A percentile compares a stretch with the other conserved stretches of the same genome.
Evolutionary conservation across 139 green algal genomes (phyloP).

Genomic region (Marvania coccoides): DNA sequence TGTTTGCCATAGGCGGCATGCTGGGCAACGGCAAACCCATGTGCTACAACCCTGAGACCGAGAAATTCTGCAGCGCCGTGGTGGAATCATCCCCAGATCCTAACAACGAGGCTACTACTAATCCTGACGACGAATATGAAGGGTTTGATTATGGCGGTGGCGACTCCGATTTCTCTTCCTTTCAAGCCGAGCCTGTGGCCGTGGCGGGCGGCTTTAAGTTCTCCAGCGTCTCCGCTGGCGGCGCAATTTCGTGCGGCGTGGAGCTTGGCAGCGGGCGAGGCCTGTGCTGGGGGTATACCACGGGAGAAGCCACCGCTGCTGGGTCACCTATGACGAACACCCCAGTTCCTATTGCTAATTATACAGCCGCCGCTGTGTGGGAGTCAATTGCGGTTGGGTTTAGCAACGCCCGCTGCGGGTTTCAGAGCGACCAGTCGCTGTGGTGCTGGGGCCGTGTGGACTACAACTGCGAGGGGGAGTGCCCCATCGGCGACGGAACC

Average conservation of each 20-base stretch:
- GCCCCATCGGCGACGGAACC: neutral
- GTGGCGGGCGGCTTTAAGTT: neutral
- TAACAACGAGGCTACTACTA: no score
- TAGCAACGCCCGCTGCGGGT: neutral
- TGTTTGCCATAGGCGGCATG: neutral
- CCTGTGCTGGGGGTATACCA: constrained; percentile 9
- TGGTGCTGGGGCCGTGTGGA: constrained; percentile 5
- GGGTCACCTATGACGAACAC: neutral
- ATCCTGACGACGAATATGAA: no score
- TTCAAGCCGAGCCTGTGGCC: neutral
- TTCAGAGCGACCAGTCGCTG: neutral
- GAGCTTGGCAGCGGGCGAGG: neutral
- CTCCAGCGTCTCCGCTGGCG: neutral
- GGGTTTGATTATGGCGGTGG: neutral
- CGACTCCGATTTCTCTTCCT: neutral
- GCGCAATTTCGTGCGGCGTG: constrained; percentile 1
- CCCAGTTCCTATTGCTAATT: neutral
- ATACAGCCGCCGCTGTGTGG: neutral
- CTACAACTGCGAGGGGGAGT: constrained; percentile 2
- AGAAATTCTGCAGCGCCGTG: constrained; percentile 1
- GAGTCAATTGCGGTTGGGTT: neutral
- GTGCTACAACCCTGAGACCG: neutral
- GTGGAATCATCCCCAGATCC: no score
- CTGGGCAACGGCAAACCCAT: neutral
- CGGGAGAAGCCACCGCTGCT: neutral